A percentile compares a stretch with the other conserved stretches of the same genome.
phyloP scores from a whole-genome alignment of 495 filamentous ascomycete species.

The Neurospora terricola region DNA sequence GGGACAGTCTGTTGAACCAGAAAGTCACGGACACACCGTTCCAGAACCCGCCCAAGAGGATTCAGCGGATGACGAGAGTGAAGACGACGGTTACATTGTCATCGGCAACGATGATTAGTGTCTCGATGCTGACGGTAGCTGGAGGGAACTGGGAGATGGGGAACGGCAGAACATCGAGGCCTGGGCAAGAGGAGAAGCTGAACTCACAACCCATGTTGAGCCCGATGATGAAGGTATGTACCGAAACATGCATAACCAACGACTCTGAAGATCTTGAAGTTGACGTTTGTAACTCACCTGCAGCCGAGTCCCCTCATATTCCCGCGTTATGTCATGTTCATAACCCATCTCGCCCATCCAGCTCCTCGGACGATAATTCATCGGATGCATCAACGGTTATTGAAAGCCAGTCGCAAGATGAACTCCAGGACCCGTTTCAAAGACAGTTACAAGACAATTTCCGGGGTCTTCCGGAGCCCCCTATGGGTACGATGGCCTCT shows the following conservation, averaged over 20 bases:
- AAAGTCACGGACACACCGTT: background rate
- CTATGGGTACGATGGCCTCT: background rate
- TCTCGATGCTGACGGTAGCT: background rate
- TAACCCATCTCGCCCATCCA: background rate
- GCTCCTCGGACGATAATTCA: background rate
- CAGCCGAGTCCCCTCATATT: background rate
- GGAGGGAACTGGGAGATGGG: background rate
- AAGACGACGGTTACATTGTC: background rate
- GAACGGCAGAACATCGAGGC: background rate
- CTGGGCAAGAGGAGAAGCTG: background rate
- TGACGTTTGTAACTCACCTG: background rate
- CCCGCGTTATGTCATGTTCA: background rate
- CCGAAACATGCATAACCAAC: background rate
- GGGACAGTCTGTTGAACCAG: background rate
- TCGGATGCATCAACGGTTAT: background rate
- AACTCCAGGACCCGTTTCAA: background rate
- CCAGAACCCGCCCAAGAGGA: background rate
- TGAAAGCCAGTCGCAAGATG: background rate
- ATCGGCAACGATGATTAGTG: background rate
- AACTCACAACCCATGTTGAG: background rate
- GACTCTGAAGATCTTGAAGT: background rate
- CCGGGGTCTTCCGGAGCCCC: background rate
- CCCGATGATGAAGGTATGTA: background rate
- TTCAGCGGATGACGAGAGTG: background rate
- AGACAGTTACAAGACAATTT: background rate